A percentile compares a stretch with the other conserved stretches of the same genome.
These are phyloP conservation scores for Boletus sensibilis DNA, from an alignment of 768 basidiomycete species.

Conservation along the genomic window DNA sequence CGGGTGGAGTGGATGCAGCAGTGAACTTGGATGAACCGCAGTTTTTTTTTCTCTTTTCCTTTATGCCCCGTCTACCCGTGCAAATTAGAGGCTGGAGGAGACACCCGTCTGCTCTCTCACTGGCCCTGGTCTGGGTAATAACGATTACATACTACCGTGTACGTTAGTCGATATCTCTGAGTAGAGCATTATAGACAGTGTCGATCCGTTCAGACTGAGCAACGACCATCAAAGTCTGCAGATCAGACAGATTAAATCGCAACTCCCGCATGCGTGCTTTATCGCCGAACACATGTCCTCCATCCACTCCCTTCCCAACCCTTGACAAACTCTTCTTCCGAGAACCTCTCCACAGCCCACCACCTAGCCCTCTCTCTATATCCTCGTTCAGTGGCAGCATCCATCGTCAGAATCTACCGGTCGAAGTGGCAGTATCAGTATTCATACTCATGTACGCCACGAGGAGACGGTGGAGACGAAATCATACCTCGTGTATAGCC, in stretches of 20 bases:
- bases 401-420: constrained; percentile 46
- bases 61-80: neutral
- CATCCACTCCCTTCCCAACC: constrained; percentile 72
- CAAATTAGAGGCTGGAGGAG: neutral
- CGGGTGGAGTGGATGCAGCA: too few species aligned
- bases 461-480: neutral
- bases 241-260: neutral
- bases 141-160: too few species aligned
- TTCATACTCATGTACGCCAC: neutral
- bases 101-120: neutral
- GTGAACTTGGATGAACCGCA: neutral
- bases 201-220: neutral
- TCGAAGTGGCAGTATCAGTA: constrained; percentile 12
- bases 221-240: neutral
- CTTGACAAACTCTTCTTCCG: constrained; percentile 71
- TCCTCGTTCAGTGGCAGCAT: constrained; percentile 50
- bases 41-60: neutral
- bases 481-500: constrained; percentile 53
- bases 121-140: neutral
- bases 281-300: constrained; percentile 34
- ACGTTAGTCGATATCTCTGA: neutral
- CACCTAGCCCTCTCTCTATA: constrained; percentile 67
- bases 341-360: constrained; percentile 74
- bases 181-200: neutral
- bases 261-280: neutral